Evolutionary conservation across 164 flowering plant genomes (phyloP).

Genomic region (Kalanchoe fedtschenkoi): DNA sequence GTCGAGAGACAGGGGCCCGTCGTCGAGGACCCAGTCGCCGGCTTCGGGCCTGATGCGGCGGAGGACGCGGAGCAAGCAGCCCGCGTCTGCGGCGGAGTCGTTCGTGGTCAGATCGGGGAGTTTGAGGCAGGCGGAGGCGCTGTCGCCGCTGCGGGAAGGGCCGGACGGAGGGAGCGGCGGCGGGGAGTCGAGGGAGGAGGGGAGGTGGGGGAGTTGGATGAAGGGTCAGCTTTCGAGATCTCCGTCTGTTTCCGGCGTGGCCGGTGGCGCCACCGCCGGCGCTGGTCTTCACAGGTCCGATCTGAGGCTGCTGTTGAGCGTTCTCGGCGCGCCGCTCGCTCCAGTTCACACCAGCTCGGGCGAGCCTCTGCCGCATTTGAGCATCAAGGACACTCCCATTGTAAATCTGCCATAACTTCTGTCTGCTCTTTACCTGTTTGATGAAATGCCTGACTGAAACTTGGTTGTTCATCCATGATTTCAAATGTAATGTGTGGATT

Average conservation of each 20-base stretch:
- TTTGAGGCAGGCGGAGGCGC: conserved; percentile 57
- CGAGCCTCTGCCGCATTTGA: conserved; percentile 53
- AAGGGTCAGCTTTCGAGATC: conserved; percentile 55
- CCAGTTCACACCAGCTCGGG: conserved; percentile 50
- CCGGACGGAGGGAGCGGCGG: conserved; percentile 55
- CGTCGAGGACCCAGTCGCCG: conserved; percentile 51
- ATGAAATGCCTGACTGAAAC: neutral
- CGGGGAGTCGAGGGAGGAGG: conserved; percentile 42
- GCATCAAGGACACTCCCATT: conserved; percentile 62
- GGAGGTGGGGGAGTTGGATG: conserved; percentile 81
- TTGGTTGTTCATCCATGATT: neutral
- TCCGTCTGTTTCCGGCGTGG: conserved; percentile 42
- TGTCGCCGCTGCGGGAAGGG: conserved; percentile 80
- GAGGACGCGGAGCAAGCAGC: conserved; percentile 18
- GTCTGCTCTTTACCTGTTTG: neutral
- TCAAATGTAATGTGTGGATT: neutral
- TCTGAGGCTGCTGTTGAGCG: conserved; percentile 61
- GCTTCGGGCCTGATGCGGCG: conserved; percentile 44
- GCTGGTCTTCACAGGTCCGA: conserved; percentile 41
- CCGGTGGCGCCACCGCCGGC: conserved; percentile 19
- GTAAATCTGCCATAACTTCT: too few relatives aligned
- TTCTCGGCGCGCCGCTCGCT: conserved; percentile 68
- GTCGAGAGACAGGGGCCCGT: conserved; percentile 39
- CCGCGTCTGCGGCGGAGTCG: conserved; percentile 33
- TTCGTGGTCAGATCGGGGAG: conserved; percentile 66